Percentiles rank a stretch among this genome's conserved stretches.
phyloP scores from a whole-genome alignment of 495 filamentous ascomycete genomes.

The Lasiosphaeriaceae sp. region DNA sequence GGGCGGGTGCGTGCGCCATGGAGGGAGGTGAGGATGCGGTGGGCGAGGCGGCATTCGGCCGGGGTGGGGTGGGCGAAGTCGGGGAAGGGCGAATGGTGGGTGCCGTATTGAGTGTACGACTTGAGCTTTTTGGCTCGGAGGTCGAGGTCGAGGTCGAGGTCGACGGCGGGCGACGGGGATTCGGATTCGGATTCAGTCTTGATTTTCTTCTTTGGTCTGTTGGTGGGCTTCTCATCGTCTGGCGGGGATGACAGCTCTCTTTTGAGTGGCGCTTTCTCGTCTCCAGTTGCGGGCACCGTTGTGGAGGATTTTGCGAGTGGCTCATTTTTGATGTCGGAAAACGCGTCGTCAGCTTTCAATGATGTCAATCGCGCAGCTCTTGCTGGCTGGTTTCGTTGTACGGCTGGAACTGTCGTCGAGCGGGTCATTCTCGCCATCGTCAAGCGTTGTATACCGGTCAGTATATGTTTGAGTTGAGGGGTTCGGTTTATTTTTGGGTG shows the following conservation, averaged over 20 bases:
- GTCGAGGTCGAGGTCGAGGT: not conserved
- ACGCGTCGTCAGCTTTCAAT: not conserved
- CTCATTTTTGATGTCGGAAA: not conserved
- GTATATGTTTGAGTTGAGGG: not conserved
- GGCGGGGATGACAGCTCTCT: not conserved
- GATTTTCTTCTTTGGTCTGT: not conserved
- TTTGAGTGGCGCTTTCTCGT: not conserved
- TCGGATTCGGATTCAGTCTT: not conserved
- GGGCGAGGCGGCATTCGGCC: constrained; percentile 67
- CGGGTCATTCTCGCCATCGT: not conserved
- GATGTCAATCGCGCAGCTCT: not conserved
- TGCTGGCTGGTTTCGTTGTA: not conserved
- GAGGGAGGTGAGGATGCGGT: constrained; percentile 56
- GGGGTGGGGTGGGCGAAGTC: constrained; percentile 62
- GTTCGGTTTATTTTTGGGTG: not conserved
- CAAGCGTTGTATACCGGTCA: not conserved
- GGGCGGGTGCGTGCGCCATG: constrained; percentile 66
- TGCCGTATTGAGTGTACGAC: constrained; percentile 21
- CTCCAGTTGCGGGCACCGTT: not conserved
- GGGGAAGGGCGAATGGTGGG: constrained; percentile 59
- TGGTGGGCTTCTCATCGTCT: not conserved
- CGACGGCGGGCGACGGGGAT: not conserved
- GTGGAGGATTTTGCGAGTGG: not conserved
- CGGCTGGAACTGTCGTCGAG: not conserved
- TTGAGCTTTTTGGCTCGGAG: constrained; percentile 22